These are phyloP conservation scores for Trametes hirsuta DNA, from an alignment of 1,284 basidiomycete genomes.

Conservation along the genomic window DNA sequence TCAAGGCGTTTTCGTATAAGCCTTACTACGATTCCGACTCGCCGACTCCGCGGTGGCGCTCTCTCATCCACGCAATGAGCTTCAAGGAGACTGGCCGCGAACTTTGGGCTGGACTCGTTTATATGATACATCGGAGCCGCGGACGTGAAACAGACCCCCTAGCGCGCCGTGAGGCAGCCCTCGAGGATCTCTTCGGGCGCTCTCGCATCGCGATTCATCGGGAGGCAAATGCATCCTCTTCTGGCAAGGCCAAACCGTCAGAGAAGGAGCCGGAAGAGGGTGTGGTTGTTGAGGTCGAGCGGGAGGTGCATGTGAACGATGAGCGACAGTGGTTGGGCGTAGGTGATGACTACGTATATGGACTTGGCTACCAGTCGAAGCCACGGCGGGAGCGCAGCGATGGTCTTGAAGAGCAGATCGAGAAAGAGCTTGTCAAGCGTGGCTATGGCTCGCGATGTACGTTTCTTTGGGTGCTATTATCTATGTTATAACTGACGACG, in stretches of 20 bases:
- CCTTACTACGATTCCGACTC: slow-evolving; percentile 50
- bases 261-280: slow-evolving; percentile 17
- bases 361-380: slow-evolving; percentile 36
- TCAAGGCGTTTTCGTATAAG: slow-evolving; percentile 76
- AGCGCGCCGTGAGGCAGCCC: slow-evolving; percentile 51
- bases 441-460: slow-evolving; percentile 44
- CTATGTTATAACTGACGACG: not conserved
- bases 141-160: slow-evolving; percentile 53
- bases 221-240: slow-evolving; percentile 6
- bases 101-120: slow-evolving; percentile 56
- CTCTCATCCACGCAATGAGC: slow-evolving; percentile 67
- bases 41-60: slow-evolving; percentile 52
- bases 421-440: slow-evolving; percentile 51
- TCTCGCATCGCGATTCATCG: slow-evolving; percentile 29
- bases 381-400: slow-evolving; percentile 53
- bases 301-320: slow-evolving; percentile 44
- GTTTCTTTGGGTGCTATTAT: not conserved
- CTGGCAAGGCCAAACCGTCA: slow-evolving; percentile 1
- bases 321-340: slow-evolving; percentile 57
- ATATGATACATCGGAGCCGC: slow-evolving; percentile 53
- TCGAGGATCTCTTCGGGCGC: slow-evolving; percentile 53
- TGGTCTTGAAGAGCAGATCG: slow-evolving; percentile 53
- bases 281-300: slow-evolving; percentile 35
- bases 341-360: slow-evolving; percentile 49
- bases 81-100: slow-evolving; percentile 69